Evolutionary conservation across 495 filamentous ascomycete species (phyloP), one percentile per base, ranked within the genome.

Genomic region (Aspergillus bertholletiae): DNA sequence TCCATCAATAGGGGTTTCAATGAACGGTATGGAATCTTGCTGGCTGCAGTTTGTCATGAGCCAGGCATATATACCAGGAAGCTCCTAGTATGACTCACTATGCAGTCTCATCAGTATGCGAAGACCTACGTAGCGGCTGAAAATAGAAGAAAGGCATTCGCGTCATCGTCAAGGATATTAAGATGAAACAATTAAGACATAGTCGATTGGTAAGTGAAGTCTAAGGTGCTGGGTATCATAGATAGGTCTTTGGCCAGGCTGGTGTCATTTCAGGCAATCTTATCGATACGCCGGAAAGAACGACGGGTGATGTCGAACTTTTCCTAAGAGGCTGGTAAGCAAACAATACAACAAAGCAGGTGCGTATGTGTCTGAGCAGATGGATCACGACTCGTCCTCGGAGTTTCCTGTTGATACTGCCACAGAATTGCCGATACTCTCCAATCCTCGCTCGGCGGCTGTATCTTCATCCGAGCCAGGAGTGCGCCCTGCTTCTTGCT

Each of bases 401-500:
- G 64, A 65, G 41, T 66, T 64, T 13, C 46, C 59, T 45, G 59
- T 52, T 7, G 68, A 69, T 22, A 57, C 50, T 47, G 57, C 61
- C 47, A 71, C 53, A 7, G 74, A 62, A 17, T 65, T 63, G 23
- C 71, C 74, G 35, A 78, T 57, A 24, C 63, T 78, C 53, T 79
- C 76, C 44, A 78, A 46, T 0, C 75, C 76, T 35, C 74, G 69
- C 12, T 46, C 65, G 37, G 51, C 63, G 21, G 67, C 54, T n/a
- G 64, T 41, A 46, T 67, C 57, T 15, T 58, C 64, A n/a, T 67
- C 59, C 1, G 62, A 54, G 4, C 60, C 63, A 0, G 64, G 61
- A 7, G 60, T 66, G 51, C 76, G 63, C 1, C 77, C 84, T 32
- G 75, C 78, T 63, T 86, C 83, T 18, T 64, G 61, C 51, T 77